Percentiles rank a stretch among this genome's conserved stretches.
phyloP scores from a whole-genome alignment of 345 rosid species.

The Lepidium sativum region DNA sequence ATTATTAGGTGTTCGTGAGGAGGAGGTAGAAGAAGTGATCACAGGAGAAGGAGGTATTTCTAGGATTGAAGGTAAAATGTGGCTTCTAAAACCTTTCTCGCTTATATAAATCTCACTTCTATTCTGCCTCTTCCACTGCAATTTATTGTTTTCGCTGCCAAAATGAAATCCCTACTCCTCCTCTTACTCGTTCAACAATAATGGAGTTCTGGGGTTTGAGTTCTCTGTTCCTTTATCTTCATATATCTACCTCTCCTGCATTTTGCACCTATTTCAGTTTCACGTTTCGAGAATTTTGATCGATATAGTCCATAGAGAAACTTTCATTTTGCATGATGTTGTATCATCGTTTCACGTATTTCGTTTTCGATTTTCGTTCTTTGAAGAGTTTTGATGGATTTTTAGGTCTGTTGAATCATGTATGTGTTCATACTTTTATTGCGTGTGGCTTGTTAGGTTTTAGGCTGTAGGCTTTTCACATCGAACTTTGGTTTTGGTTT shows the following conservation, averaged over 20 bases:
- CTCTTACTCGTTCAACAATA: not conserved
- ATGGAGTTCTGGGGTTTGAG: conserved; percentile 67
- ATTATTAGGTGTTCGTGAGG: no score
- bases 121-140: not conserved
- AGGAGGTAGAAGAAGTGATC: no score
- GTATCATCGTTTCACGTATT: not conserved
- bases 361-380: not conserved
- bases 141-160: not conserved
- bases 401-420: not conserved
- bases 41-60: no score
- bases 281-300: not conserved
- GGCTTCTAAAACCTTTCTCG: conserved; percentile 12
- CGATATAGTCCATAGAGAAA: not conserved
- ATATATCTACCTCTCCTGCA: not conserved
- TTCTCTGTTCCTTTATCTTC: not conserved
- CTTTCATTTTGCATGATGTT: not conserved
- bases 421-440: not conserved
- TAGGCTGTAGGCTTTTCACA: not conserved
- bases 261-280: not conserved
- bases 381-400: not conserved
- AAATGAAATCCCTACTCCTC: not conserved
- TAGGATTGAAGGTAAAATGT: no score
- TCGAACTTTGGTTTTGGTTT: not conserved
- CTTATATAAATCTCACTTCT: conserved; percentile 13
- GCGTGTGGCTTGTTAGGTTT: not conserved